Base-by-base conservation (phyloP, 257 asterid genomes). In the Salvia hispanica region DNA sequence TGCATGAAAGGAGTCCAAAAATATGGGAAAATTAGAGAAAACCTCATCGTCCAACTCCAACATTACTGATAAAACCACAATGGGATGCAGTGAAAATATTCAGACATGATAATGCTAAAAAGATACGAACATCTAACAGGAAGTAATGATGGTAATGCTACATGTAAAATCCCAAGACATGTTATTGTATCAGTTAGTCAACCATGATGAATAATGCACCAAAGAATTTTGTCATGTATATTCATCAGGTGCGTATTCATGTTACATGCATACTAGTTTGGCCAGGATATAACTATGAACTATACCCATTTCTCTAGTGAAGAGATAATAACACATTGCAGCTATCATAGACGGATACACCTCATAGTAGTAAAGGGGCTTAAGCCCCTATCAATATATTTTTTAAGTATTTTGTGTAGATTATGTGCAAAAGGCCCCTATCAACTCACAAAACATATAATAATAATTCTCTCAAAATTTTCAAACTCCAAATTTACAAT, bases 271-370 rank as follows among this genome's bases (percentile, higher is more conserved):
- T 11, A 40, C 51, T 66, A 60, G 51, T 16, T 50, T 50, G 14
- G 18, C 66, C 16, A 66, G 44, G 36, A 67, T 43, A 39, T 51
- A 67, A 50, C 66, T 18, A 55, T 33, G 16, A 45, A 72, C 2
- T 44, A 44, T 48, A 52, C 52, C 25, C 50, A 58, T 21, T 21
- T 21, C 25, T 21, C 48, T 37, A 28, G 14, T 25, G 60, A 46
- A 59, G 18, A 51, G 37, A 34, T 21, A 7, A 48, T 59, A 13
- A 0, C 21, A 13, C 45, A 28, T 31, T 51, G 54, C 56, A 51
- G 59, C 60, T 33, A 11, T 21, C 25, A 21, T 21, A 9, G 31
- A 48, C 37, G 62, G 25, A 21, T 21, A n/a, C n/a, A n/a, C n/a
- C n/a, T n/a, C n/a, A n/a, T n/a, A n/a, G n/a, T n/a, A n/a, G n/a